Conservation (phyloP, 805 yeast genomes). For the Lachancea thermotolerans region DNA sequence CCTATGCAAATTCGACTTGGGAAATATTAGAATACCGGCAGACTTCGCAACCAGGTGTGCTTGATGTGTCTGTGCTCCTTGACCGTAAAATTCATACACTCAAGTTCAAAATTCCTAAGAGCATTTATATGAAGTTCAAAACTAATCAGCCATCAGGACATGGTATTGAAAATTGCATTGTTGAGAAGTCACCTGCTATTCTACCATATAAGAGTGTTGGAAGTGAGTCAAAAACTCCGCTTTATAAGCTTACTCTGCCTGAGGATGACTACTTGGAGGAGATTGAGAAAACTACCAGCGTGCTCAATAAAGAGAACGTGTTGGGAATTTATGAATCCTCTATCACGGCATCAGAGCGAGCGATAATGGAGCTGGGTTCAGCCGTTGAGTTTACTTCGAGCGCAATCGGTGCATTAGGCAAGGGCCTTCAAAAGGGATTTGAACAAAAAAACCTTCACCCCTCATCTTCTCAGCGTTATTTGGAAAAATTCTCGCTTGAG, state of each 20-base stretch:
- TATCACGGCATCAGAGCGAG: slow-evolving; percentile 60
- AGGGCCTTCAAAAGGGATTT: slow-evolving; percentile 82
- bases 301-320: slow-evolving; percentile 55
- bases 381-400: slow-evolving; percentile 62
- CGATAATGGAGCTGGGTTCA: slow-evolving; percentile 72
- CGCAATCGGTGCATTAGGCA: slow-evolving; percentile 76
- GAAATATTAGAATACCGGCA: slow-evolving; percentile 66
- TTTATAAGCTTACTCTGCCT: slow-evolving; percentile 63
- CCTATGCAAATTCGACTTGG: slow-evolving; percentile 75
- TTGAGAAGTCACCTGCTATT: slow-evolving; percentile 51
- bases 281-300: slow-evolving; percentile 47
- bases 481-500: slow-evolving; percentile 49
- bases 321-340: slow-evolving; percentile 73
- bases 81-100: slow-evolving; percentile 69
- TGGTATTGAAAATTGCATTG: slow-evolving; percentile 43
- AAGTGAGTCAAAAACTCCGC: slow-evolving; percentile 4
- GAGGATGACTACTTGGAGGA: slow-evolving; percentile 57
- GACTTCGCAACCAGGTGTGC: slow-evolving; percentile 61
- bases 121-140: slow-evolving; percentile 61
- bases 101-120: slow-evolving; percentile 66
- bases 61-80: slow-evolving; percentile 64
- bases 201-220: slow-evolving; percentile 40
- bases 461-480: slow-evolving; percentile 45
- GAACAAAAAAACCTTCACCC: slow-evolving; percentile 47
- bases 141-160: slow-evolving; percentile 36